phyloP scores from a whole-genome alignment of 2,329 filamentous ascomycete genomes.

The Mycosphaerelloides madeirae region DNA sequence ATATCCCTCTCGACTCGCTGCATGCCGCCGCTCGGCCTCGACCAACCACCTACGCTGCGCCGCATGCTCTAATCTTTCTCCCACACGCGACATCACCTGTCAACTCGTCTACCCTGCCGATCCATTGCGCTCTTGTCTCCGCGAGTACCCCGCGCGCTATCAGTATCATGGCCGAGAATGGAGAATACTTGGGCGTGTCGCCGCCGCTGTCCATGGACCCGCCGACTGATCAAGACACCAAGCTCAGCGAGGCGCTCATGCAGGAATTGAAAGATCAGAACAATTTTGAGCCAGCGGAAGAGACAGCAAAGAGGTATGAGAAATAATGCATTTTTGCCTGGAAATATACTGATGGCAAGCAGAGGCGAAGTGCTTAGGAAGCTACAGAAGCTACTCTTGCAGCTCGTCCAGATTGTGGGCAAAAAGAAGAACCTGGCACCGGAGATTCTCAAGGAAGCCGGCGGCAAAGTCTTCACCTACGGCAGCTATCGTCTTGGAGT shows the following conservation, averaged over 20 bases:
- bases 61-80: no score
- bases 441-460: constrained; percentile 73
- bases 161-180: constrained; percentile 15
- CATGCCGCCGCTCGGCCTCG: no score
- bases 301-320: constrained; percentile 72
- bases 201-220: constrained; percentile 68
- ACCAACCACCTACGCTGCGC: no score
- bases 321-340: neutral
- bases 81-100: no score
- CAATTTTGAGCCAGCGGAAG: constrained; percentile 80
- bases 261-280: constrained; percentile 82
- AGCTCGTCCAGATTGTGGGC: constrained; percentile 81
- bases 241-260: constrained; percentile 72
- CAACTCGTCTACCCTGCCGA: no score
- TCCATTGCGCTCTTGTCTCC: no score
- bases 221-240: constrained; percentile 71
- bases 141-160: neutral
- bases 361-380: constrained; percentile 70
- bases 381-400: constrained; percentile 73
- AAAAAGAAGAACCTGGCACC: constrained; percentile 68
- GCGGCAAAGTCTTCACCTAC: constrained; percentile 92
- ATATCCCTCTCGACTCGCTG: no score
- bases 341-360: constrained; percentile 13
- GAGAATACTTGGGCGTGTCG: constrained; percentile 15
- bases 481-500: constrained; percentile 94